phyloP scores from a whole-genome alignment of 2,329 filamentous ascomycete species.

The Sordariomycetes sp. region DNA sequence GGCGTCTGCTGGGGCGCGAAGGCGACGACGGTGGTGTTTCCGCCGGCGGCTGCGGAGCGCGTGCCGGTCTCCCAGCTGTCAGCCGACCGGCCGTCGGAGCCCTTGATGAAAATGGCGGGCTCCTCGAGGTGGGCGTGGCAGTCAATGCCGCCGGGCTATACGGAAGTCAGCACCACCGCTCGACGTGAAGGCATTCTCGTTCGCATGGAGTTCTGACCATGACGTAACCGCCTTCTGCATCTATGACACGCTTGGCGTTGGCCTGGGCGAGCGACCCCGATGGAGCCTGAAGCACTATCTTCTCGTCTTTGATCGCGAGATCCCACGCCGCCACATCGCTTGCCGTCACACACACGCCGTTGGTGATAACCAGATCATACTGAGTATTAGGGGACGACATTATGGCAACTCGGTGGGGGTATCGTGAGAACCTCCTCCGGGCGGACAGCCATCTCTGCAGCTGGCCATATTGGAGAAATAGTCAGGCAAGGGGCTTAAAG shows the following conservation, averaged over 20 bases:
- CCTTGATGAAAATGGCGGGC: conserved; percentile 21
- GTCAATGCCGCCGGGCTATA: conserved; percentile 26
- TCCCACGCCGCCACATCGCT: neutral
- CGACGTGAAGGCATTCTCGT: neutral
- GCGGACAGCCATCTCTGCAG: too few relatives aligned
- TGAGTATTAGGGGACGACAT: too few relatives aligned
- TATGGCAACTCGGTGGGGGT: too few relatives aligned
- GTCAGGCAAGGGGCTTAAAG: too few relatives aligned
- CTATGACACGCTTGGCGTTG: conserved; percentile 4
- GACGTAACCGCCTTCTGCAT: conserved; percentile 7
- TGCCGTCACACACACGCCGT: neutral
- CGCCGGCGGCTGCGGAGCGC: conserved; percentile 44
- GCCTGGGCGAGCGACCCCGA: neutral
- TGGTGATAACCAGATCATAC: neutral
- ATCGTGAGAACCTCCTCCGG: too few relatives aligned
- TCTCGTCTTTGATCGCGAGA: neutral
- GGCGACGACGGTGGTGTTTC: conserved; percentile 46
- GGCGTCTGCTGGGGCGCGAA: conserved; percentile 43
- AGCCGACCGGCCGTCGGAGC: conserved; percentile 12
- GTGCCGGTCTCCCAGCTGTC: conserved; percentile 31
- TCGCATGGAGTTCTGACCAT: conserved; percentile 1
- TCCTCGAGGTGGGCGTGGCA: conserved; percentile 28
- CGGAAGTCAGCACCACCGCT: neutral
- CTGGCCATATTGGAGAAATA: too few relatives aligned
- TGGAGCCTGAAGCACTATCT: neutral